Percentiles rank a stretch among this genome's conserved stretches.
Evolutionary conservation across 805 yeast species (phyloP).

Genomic region (Teunomyces barrocoloradensis): DNA sequence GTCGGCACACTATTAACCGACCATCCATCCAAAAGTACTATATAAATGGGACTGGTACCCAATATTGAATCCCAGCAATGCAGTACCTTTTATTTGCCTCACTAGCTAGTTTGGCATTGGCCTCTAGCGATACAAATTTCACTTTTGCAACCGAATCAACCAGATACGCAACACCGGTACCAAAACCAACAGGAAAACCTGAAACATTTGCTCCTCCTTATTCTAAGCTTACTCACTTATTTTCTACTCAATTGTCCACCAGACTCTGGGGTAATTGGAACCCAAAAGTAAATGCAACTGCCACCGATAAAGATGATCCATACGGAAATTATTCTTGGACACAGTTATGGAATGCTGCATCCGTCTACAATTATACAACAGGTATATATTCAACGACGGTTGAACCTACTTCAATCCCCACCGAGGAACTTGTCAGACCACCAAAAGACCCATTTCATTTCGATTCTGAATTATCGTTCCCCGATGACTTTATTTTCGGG

Average conservation of each 20-base stretch:
- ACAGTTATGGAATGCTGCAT: slow-evolving; percentile 13
- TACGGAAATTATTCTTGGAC: slow-evolving; percentile 21
- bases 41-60: too few relatives aligned
- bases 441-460: slow-evolving; percentile 16
- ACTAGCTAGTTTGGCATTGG: not conserved
- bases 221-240: not conserved
- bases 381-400: slow-evolving; percentile 8
- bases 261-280: slow-evolving; percentile 19
- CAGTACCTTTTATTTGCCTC: not conserved
- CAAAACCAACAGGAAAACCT: not conserved
- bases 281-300: slow-evolving; percentile 10
- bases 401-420: slow-evolving; percentile 18
- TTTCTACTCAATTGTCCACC: slow-evolving; percentile 6
- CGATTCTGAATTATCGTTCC: slow-evolving; percentile 12
- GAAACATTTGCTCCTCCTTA: slow-evolving; percentile 3
- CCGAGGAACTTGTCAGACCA: slow-evolving; percentile 11
- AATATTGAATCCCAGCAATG: not conserved
- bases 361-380: slow-evolving; percentile 12
- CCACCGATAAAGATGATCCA: slow-evolving; percentile 18
- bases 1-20: too few relatives aligned
- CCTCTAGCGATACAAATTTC: not conserved
- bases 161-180: not conserved
- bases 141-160: slow-evolving; percentile 1
- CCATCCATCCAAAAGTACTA: too few relatives aligned
- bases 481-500: slow-evolving; percentile 21